Evolutionary conservation across 495 filamentous ascomycete species (phyloP).

Genomic region (Neurospora sp.): DNA sequence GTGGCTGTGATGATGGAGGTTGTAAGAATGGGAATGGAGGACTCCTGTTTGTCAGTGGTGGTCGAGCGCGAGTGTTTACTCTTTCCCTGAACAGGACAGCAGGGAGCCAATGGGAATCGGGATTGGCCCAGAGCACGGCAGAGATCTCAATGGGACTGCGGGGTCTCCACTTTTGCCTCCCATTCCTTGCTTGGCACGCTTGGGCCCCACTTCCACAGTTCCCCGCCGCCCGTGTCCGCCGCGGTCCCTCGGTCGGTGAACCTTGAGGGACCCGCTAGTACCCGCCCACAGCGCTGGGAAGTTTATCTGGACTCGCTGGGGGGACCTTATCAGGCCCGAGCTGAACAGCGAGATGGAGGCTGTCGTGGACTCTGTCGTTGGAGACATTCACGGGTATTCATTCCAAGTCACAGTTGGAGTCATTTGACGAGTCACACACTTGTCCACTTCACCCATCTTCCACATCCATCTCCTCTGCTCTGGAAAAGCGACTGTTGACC

Average conservation of each 20-base stretch:
- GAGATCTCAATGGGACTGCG: background rate
- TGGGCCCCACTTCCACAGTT: background rate
- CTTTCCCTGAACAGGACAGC: conserved; percentile 1
- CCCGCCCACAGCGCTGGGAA: background rate
- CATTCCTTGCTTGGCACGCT: background rate
- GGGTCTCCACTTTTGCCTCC: background rate
- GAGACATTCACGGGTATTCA: background rate
- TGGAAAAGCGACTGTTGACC: background rate
- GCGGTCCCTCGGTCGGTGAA: background rate
- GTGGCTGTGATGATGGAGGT: background rate
- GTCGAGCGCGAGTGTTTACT: conserved; percentile 4
- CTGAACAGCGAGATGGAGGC: background rate
- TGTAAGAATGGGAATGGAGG: background rate
- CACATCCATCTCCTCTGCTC: background rate
- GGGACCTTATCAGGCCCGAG: background rate
- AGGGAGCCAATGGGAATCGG: background rate
- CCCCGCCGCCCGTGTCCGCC: background rate
- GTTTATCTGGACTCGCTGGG: background rate
- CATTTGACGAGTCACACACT: background rate
- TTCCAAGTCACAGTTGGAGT: background rate
- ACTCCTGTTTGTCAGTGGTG: background rate
- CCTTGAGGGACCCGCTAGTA: background rate
- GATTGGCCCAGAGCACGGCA: background rate
- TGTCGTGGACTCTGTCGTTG: background rate
- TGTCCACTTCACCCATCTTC: background rate